These are phyloP conservation scores for Cercospora sesami DNA, from an alignment of 2,329 filamentous ascomycete genomes.

Conservation along the genomic window DNA sequence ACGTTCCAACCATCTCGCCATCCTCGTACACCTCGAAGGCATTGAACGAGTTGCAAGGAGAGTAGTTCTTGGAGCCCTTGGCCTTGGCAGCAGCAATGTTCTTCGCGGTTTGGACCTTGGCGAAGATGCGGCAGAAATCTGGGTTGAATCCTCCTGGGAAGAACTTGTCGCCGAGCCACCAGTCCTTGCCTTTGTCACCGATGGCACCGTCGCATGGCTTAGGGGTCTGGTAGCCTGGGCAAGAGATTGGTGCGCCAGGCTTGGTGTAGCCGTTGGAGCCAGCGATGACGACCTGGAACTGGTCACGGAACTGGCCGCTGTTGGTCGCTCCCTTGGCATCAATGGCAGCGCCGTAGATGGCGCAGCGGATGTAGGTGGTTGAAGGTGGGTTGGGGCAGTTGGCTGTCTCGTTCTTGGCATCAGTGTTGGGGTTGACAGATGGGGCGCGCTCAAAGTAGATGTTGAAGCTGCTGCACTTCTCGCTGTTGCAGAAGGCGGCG, in stretches of 20 bases:
- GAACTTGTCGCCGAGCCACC: slow-evolving; percentile 34
- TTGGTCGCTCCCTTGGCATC: slow-evolving; percentile 35
- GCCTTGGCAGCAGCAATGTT: slow-evolving; percentile 18
- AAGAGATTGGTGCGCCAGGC: slow-evolving; percentile 25
- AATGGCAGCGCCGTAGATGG: slow-evolving; percentile 42
- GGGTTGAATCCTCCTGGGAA: slow-evolving; percentile 39
- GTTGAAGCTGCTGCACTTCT: slow-evolving; percentile 40
- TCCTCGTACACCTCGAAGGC: slow-evolving; percentile 36
- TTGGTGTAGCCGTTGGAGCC: slow-evolving; percentile 37
- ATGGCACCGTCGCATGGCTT: slow-evolving; percentile 26
- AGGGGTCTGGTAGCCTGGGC: slow-evolving; percentile 23
- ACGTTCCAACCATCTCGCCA: slow-evolving; percentile 32
- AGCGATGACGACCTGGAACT: slow-evolving; percentile 37
- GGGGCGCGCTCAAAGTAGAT: slow-evolving; percentile 41
- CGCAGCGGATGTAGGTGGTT: slow-evolving; percentile 45
- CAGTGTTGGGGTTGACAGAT: slow-evolving; percentile 34
- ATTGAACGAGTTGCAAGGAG: slow-evolving; percentile 37
- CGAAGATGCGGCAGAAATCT: slow-evolving; percentile 30
- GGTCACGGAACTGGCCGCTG: slow-evolving; percentile 30
- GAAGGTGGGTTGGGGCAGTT: slow-evolving; percentile 42
- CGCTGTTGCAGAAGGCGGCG: slow-evolving; percentile 37
- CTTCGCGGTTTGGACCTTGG: slow-evolving; percentile 9
- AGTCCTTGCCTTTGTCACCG: slow-evolving; percentile 20
- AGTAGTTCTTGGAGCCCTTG: slow-evolving; percentile 22
- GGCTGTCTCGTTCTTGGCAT: slow-evolving; percentile 30